phyloP scores from a whole-genome alignment of 257 asterid genomes.

The Gynochthodes officinalis region DNA sequence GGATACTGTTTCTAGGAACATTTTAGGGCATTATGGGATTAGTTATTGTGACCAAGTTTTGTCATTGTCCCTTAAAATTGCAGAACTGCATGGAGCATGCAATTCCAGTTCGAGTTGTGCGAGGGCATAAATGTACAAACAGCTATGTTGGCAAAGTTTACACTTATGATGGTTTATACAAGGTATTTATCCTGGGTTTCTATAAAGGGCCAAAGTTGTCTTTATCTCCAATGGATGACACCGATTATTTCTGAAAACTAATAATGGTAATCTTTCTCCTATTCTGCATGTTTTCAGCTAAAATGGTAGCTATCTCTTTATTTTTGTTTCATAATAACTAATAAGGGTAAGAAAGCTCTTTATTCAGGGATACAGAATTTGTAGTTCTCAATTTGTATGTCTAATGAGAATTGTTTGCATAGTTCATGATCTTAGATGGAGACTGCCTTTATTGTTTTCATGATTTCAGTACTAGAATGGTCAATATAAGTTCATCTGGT shows the following conservation, averaged over 20 bases:
- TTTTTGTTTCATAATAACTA: not conserved
- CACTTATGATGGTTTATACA: constrained; percentile 87
- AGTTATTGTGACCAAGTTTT: not conserved
- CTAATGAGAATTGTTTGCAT: not conserved
- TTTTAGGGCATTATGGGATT: not conserved
- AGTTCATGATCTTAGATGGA: not conserved
- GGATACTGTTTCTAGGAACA: not conserved
- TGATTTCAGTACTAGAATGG: not conserved
- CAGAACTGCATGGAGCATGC: constrained; percentile 70
- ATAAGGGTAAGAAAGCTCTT: not conserved
- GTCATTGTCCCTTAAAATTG: constrained; percentile 9
- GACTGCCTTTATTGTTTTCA: not conserved
- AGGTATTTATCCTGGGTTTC: constrained; percentile 34
- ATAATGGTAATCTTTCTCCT: not conserved
- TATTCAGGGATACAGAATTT: not conserved
- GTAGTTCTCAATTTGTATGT: not conserved
- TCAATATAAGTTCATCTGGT: not conserved
- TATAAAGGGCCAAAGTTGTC: not conserved
- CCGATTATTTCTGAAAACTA: not conserved
- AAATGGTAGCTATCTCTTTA: not conserved
- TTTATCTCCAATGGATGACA: not conserved
- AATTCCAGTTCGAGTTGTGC: constrained; percentile 70
- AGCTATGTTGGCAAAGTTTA: constrained; percentile 91
- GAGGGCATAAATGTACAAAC: constrained; percentile 69
- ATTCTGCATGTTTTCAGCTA: not conserved